A percentile compares a stretch with the other conserved stretches of the same genome.
These are phyloP conservation scores for Boechera stricta DNA, from an alignment of 345 rosid species.

Conservation along the genomic window DNA sequence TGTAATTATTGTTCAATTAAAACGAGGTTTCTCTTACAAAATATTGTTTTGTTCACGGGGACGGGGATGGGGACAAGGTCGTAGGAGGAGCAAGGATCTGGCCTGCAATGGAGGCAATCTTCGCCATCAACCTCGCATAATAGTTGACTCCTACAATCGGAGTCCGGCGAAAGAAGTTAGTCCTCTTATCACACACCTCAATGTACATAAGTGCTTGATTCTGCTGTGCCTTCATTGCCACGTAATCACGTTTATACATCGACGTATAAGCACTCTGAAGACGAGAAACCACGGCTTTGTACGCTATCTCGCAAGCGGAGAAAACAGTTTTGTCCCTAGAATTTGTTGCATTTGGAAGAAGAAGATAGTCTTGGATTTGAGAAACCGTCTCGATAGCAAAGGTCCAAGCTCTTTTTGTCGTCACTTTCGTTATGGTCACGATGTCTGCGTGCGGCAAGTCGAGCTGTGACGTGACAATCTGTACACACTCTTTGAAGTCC, in stretches of 20 bases:
- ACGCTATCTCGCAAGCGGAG: background rate
- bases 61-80: background rate
- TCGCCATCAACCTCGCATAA: slow-evolving; percentile 9
- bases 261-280: background rate
- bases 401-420: slow-evolving; percentile 6
- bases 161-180: slow-evolving; percentile 18
- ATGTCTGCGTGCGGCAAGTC: background rate
- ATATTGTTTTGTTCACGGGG: background rate
- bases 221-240: slow-evolving; percentile 20
- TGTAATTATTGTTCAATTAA: background rate
- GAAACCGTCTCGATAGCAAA: background rate
- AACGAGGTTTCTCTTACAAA: background rate
- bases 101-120: background rate
- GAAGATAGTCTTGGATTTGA: slow-evolving; percentile 9
- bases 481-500: background rate
- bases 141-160: slow-evolving; percentile 11
- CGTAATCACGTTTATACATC: background rate
- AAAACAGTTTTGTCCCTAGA: background rate
- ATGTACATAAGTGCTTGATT: background rate
- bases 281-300: slow-evolving; percentile 12
- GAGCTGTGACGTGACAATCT: slow-evolving; percentile 8
- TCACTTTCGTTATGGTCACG: slow-evolving; percentile 1
- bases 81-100: background rate
- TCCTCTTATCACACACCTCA: slow-evolving; percentile 1
- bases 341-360: slow-evolving; percentile 5